Evolutionary conservation across 2,329 filamentous ascomycete genomes (phyloP).

Genomic region (Claviceps digitariae): DNA sequence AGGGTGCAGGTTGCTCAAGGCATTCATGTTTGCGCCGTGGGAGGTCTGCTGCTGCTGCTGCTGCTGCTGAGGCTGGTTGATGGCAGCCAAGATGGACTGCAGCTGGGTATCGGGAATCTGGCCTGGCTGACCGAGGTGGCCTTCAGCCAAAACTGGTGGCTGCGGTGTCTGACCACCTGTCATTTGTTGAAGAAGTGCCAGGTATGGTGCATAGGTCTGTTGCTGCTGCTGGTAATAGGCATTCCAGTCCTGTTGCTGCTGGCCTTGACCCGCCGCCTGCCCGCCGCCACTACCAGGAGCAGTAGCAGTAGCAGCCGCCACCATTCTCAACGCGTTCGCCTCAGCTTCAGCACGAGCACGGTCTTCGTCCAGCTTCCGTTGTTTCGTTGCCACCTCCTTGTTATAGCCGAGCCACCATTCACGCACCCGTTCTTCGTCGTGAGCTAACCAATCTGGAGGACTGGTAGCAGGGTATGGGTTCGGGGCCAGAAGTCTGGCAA

Average conservation of each 20-base stretch:
- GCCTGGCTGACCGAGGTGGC: slow-evolving; percentile 10
- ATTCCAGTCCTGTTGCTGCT: slow-evolving; percentile 15
- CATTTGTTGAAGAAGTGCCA: slow-evolving; percentile 28
- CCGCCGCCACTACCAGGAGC: slow-evolving; percentile 2
- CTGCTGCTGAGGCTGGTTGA: slow-evolving; percentile 20
- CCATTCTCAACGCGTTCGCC: slow-evolving; percentile 15
- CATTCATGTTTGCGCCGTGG: slow-evolving; percentile 9
- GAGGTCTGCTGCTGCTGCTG: slow-evolving; percentile 5
- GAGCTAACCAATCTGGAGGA: slow-evolving; percentile 38
- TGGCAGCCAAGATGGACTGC: slow-evolving; percentile 30
- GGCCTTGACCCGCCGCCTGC: slow-evolving; percentile 8
- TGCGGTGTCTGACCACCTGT: slow-evolving; percentile 20
- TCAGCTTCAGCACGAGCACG: slow-evolving; percentile 21
- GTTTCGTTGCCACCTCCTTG: slow-evolving; percentile 23
- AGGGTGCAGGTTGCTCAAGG: slow-evolving; percentile 19
- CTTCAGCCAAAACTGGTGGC: slow-evolving; percentile 6
- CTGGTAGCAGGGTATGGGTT: slow-evolving; percentile 36
- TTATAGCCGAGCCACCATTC: slow-evolving; percentile 41
- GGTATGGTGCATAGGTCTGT: slow-evolving; percentile 25
- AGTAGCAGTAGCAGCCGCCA: slow-evolving; percentile 7
- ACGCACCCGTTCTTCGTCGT: slow-evolving; percentile 30
- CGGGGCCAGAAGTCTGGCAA: slow-evolving; percentile 27
- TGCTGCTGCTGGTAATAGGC: slow-evolving; percentile 16
- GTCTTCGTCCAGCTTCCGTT: slow-evolving; percentile 26
- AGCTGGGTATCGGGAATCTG: slow-evolving; percentile 25